Evolutionary conservation across 2,329 filamentous ascomycete species (phyloP), one percentile per base, ranked within the genome.

Genomic region (Pestalotiopsis sp.): DNA sequence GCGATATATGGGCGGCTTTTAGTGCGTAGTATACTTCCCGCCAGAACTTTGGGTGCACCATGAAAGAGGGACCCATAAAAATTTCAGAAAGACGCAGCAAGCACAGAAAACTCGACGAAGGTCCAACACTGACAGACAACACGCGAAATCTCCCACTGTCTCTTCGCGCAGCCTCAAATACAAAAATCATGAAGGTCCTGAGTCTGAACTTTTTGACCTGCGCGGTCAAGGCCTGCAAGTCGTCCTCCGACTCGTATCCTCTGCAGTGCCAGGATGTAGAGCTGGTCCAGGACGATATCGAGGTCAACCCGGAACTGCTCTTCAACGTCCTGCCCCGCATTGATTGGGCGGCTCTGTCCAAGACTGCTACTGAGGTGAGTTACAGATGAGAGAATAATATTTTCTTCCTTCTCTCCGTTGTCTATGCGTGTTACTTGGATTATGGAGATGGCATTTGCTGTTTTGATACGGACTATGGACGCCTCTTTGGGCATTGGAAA

Each of bases 151-250:
- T 63, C 14, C 23, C n/a, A 41, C 58, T 41, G 13, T 17, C 31
- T n/a, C 20, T n/a, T 36, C 7, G n/a, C 36, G 38, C 14, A 41
- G 56, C 59, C 5, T 14, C 56, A 62, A 58, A 63, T 69, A 20
- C 65, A 17, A 14, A 36, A 65, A 80, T 74, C 70, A 99, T 99
- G 96, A 98, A 98, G 82, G 86, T 98, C 71, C 89, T 98, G 66
- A 98, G 94, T 70, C 91, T 97, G 76, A 98, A 98, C 83, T 99
- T 99, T 82, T 86, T 98, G 73, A 96, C 94, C 76, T 99, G 96
- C 86, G 95, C 96, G 71, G 92, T 97, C 79, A 98, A 98, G 86
- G 87, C 92, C 68, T 99, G 96, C 91, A 97, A 97, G 83, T 88
- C 90, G 68, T 91, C 91, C 39, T 85, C 91, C 5, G 84, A 88